Conservation (phyloP, 495 filamentous ascomycete species). For the Hypoxylon crocopeplum region DNA sequence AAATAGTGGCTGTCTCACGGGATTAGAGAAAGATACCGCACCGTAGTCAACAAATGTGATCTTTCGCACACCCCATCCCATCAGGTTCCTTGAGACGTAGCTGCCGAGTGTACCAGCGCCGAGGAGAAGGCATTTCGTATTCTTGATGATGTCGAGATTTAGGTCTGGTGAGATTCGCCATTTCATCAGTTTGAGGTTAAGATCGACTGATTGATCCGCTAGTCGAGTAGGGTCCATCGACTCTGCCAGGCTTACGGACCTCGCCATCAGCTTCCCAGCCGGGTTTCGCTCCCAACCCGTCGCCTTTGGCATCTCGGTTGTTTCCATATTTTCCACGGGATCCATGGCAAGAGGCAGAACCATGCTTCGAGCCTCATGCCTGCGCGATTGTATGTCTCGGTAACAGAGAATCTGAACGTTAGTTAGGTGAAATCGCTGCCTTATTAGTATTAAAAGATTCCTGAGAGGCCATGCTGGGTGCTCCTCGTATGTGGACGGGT, state of each 20-base stretch:
- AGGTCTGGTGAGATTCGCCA: slow-evolving; percentile 92
- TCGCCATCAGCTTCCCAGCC: slow-evolving; percentile 74
- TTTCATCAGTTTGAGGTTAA: slow-evolving; percentile 98
- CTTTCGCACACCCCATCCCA: slow-evolving; percentile 96
- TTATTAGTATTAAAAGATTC: slow-evolving; percentile 86
- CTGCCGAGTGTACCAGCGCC: slow-evolving; percentile 93
- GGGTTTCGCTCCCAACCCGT: slow-evolving; percentile 94
- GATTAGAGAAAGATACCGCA: slow-evolving; percentile 96
- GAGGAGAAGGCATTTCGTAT: slow-evolving; percentile 90
- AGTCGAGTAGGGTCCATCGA: slow-evolving; percentile 88
- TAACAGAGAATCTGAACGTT: slow-evolving; percentile 89
- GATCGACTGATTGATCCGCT: slow-evolving; percentile 94
- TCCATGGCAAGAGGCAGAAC: slow-evolving; percentile 72
- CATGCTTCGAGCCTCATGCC: slow-evolving; percentile 80
- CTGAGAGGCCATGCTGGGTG: slow-evolving; percentile 91
- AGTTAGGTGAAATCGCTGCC: slow-evolving; percentile 77
- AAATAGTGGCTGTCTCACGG: slow-evolving; percentile 92
- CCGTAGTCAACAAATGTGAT: slow-evolving; percentile 97
- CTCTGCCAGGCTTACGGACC: slow-evolving; percentile 79
- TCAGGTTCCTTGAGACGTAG: slow-evolving; percentile 87
- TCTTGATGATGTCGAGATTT: slow-evolving; percentile 86
- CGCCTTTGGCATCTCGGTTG: slow-evolving; percentile 74
- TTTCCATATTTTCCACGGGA: slow-evolving; percentile 44
- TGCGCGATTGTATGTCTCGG: slow-evolving; percentile 75
- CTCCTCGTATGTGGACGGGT: slow-evolving; percentile 86